Evolutionary conservation across 2,329 filamentous ascomycete genomes (phyloP), one percentile per base, ranked within the genome.

Genomic region (Clarireedia hainanense): DNA sequence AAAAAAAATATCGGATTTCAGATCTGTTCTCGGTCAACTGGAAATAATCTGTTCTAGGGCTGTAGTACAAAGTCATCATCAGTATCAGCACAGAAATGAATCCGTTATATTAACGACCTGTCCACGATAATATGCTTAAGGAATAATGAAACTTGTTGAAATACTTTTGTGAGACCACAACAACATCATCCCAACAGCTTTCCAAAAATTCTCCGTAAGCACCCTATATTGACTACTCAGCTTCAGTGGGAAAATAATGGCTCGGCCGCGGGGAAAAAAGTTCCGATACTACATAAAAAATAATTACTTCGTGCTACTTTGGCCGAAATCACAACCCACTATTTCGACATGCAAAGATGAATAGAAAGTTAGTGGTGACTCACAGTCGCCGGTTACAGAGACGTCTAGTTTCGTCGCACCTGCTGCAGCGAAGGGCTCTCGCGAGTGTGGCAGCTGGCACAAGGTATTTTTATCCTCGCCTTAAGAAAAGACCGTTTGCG

Each of bases 261-360:
- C 30, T 55, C 52, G 52, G 52, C 24, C 36, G 49, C 6, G 36
- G 26, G 12, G 27, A 26, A 43, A 48, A 54, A 54, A 50, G 26
- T 4, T 43, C 52, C 46, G 52, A 55, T 45, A 39, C 14, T 15
- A 20, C 39, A 34, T 34, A 30, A 15, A 48, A 48, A 45, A 50
- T 48, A 47, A 47, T 50, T 34, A 43, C 37, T 34, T 26, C 45
- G 30, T 34, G 30, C 30, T 34, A 34, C 30, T 34, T 34, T 34
- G 30, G 30, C 30, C 30, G 30, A 34, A 34, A 34, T 30, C 40
- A 20, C 20, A 20, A 34, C 30, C 23, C 27, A n/a, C 12, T 20
- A 34, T 36, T n/a, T 24, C 58, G 59, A 48, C 30, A 67, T 66
- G 60, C 60, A 47, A 67, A 59, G 37, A 66, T 67, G 65, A 67